phyloP scores from a whole-genome alignment of 1,139 yeast genomes.

The Saccharomyces hybrid region DNA sequence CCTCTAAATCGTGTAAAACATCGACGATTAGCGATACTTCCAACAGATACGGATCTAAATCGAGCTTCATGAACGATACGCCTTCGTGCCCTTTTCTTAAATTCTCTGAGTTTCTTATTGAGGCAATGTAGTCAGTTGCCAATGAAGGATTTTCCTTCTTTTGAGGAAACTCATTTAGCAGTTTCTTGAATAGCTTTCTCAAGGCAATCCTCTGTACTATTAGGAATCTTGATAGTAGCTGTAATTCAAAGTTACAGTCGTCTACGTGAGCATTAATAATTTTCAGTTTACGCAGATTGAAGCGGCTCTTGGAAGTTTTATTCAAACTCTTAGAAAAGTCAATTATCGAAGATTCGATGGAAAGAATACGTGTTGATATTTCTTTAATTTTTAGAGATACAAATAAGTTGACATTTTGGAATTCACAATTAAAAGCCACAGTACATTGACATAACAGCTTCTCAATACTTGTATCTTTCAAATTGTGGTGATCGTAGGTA shows the following conservation, averaged over 20 bases:
- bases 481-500: slow-evolving; percentile 16
- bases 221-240: slow-evolving; percentile 64
- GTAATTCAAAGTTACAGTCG: slow-evolving; percentile 40
- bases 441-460: slow-evolving; percentile 13
- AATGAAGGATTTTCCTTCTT: slow-evolving; percentile 18
- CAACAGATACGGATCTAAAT: slow-evolving; percentile 55
- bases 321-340: slow-evolving; percentile 1
- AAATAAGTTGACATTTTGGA: slow-evolving; percentile 26
- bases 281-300: slow-evolving; percentile 11
- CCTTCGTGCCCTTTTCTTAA: slow-evolving; percentile 33
- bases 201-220: slow-evolving; percentile 76
- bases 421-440: slow-evolving; percentile 33
- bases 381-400: slow-evolving; percentile 28
- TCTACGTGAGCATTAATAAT: slow-evolving; percentile 17
- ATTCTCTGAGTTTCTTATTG: slow-evolving; percentile 32
- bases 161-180: slow-evolving; percentile 49
- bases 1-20: slow-evolving; percentile 34
- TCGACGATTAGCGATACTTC: slow-evolving; percentile 57
- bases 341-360: slow-evolving; percentile 21
- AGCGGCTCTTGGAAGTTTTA: neutral
- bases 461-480: neutral
- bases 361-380: slow-evolving; percentile 23
- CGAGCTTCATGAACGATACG: slow-evolving; percentile 54
- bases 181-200: slow-evolving; percentile 73
- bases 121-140: slow-evolving; percentile 29